A percentile compares a stretch with the other conserved stretches of the same genome.
Evolutionary conservation across 805 yeast species (phyloP).

Genomic region (Starmerella davenportii): DNA sequence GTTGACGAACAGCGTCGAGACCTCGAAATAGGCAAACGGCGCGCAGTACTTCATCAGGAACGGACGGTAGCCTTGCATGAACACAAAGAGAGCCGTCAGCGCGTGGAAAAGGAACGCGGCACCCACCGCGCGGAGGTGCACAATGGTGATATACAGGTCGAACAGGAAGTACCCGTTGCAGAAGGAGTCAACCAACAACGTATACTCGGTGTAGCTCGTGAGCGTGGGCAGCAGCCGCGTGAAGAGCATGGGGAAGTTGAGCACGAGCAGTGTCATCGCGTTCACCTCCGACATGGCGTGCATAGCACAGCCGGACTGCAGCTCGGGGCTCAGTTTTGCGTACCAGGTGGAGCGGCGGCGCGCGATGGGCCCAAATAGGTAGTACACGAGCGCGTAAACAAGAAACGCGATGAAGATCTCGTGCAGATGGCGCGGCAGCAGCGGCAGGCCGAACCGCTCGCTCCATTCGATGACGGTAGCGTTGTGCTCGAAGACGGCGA

Average conservation of each 20-base stretch:
- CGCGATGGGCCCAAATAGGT: conserved; percentile 32
- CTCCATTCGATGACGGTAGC: conserved; percentile 1
- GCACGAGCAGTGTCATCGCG: conserved; percentile 41
- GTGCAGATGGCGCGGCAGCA: conserved; percentile 30
- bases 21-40: conserved; percentile 65
- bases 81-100: conserved; percentile 58
- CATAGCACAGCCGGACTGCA: conserved; percentile 65
- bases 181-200: conserved; percentile 51
- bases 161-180: conserved; percentile 79
- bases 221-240: conserved; percentile 42
- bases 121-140: conserved; percentile 52
- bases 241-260: conserved; percentile 47
- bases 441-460: conserved; percentile 16
- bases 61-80: conserved; percentile 45
- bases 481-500: conserved; percentile 3
- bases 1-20: conserved; percentile 88
- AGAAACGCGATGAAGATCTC: conserved; percentile 46
- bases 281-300: conserved; percentile 82
- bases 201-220: conserved; percentile 53
- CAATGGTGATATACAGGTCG: conserved; percentile 60
- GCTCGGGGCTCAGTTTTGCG: conserved; percentile 34
- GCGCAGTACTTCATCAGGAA: conserved; percentile 69
- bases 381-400: conserved; percentile 43
- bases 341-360: conserved; percentile 34
- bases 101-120: conserved; percentile 71